Conservation (phyloP, 495 filamentous ascomycete species). For the Hypoxylon rickii region DNA sequence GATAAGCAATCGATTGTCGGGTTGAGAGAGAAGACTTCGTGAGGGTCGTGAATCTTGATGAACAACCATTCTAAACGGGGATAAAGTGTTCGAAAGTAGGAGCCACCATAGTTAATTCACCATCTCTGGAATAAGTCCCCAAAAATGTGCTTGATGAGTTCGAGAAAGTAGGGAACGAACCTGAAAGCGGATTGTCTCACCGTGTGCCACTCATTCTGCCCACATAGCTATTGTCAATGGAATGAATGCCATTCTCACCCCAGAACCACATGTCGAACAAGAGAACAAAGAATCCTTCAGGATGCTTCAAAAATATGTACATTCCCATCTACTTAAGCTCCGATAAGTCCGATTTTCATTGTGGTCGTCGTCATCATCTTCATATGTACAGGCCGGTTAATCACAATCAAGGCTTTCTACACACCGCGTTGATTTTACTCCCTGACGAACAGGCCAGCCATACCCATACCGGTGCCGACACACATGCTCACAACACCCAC, state of each 20-base stretch:
- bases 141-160: no score
- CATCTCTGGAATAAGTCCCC: no score
- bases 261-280: background rate
- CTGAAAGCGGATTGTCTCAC: conserved; percentile 3
- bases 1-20: no score
- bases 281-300: conserved; percentile 1
- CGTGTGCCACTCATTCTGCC: no score
- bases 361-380: background rate
- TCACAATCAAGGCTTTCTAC: no score
- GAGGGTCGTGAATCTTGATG: no score
- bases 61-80: no score
- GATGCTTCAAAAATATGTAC: background rate
- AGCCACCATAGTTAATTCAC: no score
- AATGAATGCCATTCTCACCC: background rate
- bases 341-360: conserved; percentile 3
- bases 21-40: no score
- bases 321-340: background rate
- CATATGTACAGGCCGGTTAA: background rate
- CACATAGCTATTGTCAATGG: conserved; percentile 6
- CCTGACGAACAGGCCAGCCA: conserved; percentile 82
- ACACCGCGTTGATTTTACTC: no score
- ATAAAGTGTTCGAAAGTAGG: no score
- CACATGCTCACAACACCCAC: conserved; percentile 85
- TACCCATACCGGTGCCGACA: conserved; percentile 90
- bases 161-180: background rate